These are phyloP conservation scores for Diplosphaera chodatii DNA, from an alignment of 139 green algal genomes.

Conservation along the genomic window DNA sequence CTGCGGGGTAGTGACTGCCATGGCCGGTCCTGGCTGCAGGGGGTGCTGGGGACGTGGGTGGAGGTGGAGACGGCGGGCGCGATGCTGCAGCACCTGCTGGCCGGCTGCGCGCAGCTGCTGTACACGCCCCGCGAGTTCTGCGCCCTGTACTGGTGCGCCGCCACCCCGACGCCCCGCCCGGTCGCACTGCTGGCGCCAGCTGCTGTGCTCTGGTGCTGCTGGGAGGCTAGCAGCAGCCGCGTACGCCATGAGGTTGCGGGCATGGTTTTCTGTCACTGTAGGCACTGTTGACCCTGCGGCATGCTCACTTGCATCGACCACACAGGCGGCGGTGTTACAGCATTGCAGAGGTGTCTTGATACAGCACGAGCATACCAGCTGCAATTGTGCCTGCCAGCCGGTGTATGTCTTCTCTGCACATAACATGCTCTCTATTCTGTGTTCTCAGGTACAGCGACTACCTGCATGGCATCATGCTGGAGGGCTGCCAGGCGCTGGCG, in stretches of 20 bases:
- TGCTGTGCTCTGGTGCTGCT: background rate
- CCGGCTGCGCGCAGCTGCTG: slow-evolving; percentile 75
- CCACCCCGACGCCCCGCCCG: background rate
- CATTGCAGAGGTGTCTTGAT: too few species aligned
- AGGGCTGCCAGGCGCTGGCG: background rate
- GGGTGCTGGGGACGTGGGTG: slow-evolving; percentile 60
- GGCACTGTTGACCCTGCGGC: too few species aligned
- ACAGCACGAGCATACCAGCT: too few species aligned
- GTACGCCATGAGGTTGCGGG: too few species aligned
- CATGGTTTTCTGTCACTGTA: too few species aligned
- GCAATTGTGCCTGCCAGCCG: too few species aligned
- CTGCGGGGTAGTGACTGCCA: too few species aligned
- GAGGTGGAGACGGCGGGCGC: slow-evolving; percentile 42
- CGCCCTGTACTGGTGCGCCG: slow-evolving; percentile 64
- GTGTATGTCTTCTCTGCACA: too few species aligned
- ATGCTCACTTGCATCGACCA: too few species aligned
- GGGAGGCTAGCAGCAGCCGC: too few species aligned
- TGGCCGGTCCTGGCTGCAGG: slow-evolving; percentile 21
- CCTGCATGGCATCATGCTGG: slow-evolving; percentile 15
- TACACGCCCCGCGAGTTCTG: slow-evolving; percentile 66
- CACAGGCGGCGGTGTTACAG: too few species aligned
- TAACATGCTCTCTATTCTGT: background rate
- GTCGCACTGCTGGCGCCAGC: background rate
- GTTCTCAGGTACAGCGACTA: slow-evolving; percentile 37
- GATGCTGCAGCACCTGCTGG: slow-evolving; percentile 61